Percentiles rank a stretch among this genome's conserved stretches.
phyloP scores from a whole-genome alignment of 2,329 filamentous ascomycete genomes.

The Clarireedia monteithiana region DNA sequence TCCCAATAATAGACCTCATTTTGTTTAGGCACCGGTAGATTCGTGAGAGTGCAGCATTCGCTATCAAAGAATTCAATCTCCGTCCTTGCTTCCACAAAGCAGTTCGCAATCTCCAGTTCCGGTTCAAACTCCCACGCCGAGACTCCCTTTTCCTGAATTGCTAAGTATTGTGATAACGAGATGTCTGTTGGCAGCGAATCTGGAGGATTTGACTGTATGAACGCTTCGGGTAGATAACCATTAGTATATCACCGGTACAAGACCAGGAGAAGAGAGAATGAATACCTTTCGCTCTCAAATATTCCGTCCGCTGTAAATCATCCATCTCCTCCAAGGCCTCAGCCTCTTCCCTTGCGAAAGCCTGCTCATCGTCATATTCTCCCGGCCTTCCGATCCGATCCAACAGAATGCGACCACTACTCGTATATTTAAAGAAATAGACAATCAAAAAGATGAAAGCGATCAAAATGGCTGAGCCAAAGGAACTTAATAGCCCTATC shows the following conservation, averaged over 20 bases:
- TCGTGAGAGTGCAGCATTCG: conserved; percentile 76
- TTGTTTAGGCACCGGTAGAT: conserved; percentile 93
- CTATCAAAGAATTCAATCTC: conserved; percentile 99
- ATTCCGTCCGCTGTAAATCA: conserved; percentile 82
- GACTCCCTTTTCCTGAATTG: conserved; percentile 99
- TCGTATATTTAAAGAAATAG: conserved; percentile 91
- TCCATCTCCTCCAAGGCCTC: conserved; percentile 95
- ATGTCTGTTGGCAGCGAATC: conserved; percentile 96
- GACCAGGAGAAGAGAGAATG: not conserved
- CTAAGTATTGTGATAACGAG: conserved; percentile 91
- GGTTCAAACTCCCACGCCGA: conserved; percentile 99
- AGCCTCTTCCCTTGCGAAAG: conserved; percentile 86
- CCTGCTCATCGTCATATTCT: conserved; percentile 96
- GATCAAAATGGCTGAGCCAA: conserved; percentile 83
- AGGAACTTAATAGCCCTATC: conserved; percentile 89
- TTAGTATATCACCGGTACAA: not conserved
- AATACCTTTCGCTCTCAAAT: conserved; percentile 88
- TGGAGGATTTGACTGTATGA: conserved; percentile 86
- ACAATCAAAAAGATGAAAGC: conserved; percentile 71
- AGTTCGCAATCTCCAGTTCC: conserved; percentile 97
- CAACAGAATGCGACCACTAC: conserved; percentile 79
- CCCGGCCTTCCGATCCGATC: conserved; percentile 89
- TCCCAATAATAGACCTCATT: conserved; percentile 99
- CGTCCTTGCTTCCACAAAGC: conserved; percentile 91
- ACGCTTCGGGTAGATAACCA: conserved; percentile 49